phyloP scores from a whole-genome alignment of 345 rosid species.

The Firmiana major region DNA sequence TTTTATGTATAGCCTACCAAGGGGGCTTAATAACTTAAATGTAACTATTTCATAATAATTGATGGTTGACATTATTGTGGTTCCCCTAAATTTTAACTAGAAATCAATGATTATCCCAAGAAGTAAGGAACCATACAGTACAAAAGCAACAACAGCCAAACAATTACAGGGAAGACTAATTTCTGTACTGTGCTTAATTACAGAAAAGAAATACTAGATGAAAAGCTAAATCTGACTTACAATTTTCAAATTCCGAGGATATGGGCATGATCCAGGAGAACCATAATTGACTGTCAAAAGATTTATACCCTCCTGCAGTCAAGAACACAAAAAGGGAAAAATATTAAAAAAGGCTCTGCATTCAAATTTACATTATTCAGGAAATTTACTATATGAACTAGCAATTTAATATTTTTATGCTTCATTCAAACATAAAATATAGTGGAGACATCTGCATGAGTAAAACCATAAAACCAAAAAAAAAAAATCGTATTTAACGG shows the following conservation, averaged over 20 bases:
- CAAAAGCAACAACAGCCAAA: neutral
- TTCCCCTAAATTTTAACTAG: neutral
- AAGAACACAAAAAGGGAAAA: neutral
- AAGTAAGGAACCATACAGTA: neutral
- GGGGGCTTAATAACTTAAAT: too few relatives aligned
- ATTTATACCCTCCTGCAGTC: slow-evolving; percentile 45
- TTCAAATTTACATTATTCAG: slow-evolving; percentile 2
- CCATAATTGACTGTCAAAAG: slow-evolving; percentile 82
- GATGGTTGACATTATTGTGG: neutral
- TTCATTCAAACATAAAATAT: neutral
- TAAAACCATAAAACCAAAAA: slow-evolving; percentile 2
- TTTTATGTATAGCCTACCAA: neutral
- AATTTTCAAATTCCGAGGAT: slow-evolving; percentile 67
- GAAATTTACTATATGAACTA: neutral
- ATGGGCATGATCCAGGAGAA: slow-evolving; percentile 71
- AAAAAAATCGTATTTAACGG: neutral
- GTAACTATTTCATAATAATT: too few relatives aligned
- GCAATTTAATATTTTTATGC: neutral
- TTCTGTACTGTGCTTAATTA: neutral
- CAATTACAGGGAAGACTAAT: neutral
- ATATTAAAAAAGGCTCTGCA: neutral
- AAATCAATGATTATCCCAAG: neutral
- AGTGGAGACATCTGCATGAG: neutral
- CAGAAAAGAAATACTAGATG: neutral
- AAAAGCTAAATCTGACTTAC: slow-evolving; percentile 41